Conservation (phyloP, 2,329 filamentous ascomycete species). For the Xylaria sp. region DNA sequence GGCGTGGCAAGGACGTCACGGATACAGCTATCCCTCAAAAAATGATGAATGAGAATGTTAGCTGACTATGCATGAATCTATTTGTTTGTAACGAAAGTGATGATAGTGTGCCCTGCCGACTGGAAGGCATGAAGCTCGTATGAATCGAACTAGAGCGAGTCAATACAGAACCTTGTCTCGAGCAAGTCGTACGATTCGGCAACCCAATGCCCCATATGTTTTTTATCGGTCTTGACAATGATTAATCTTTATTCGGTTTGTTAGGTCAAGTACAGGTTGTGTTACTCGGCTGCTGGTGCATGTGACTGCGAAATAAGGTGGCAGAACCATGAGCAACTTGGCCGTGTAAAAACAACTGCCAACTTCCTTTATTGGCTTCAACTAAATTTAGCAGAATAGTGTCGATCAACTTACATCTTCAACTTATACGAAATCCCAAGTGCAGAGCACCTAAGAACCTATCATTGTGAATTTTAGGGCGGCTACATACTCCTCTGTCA, state of each 20-base stretch:
- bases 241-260: not conserved
- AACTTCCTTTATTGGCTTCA: not conserved
- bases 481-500: not conserved
- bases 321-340: no score
- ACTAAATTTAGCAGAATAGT: not conserved
- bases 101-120: constrained; percentile 10
- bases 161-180: not conserved
- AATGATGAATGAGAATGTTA: constrained; percentile 52
- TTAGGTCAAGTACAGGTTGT: not conserved
- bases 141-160: not conserved
- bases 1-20: constrained; percentile 58
- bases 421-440: no score
- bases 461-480: not conserved
- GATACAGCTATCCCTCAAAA: constrained; percentile 50
- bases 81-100: constrained; percentile 34
- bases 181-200: not conserved
- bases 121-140: constrained; percentile 1
- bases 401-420: no score
- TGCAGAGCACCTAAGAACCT: no score
- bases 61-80: constrained; percentile 48
- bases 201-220: not conserved
- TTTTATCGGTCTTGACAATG: not conserved
- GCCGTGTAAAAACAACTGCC: not conserved
- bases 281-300: not conserved
- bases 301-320: no score